Base-by-base conservation (phyloP, 257 asterid species). In the Plectranthus barbatus region DNA sequence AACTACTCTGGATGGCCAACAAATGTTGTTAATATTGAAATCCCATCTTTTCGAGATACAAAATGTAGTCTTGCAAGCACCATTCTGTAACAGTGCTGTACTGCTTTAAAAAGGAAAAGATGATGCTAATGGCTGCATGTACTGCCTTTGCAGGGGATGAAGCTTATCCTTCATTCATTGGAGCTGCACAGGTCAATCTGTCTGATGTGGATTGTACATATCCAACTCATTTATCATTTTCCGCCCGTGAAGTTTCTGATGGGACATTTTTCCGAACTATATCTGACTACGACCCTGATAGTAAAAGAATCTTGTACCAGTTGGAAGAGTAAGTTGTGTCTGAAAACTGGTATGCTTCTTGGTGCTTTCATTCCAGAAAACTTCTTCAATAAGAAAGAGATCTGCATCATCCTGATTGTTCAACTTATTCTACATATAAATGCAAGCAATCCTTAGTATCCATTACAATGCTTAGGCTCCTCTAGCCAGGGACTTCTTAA, bases 1-100 rank as follows among this genome's bases (percentile, higher is more conserved):
- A 83, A 90, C 76, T 87, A 83, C 72, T 93, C 99, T 60, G 99
- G 99, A 49, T 93, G 99, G 99, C 99, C 99, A 49, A 93, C 99
- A 15, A 93, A 93, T 70, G 76, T 89, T 68, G 69, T 90, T 69
- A 93, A 85, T 73, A 77, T 93, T 56, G 99, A 93, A 80, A 73
- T 90, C 71, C 99, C 97, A 75, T 74, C 88, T 54, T 56, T 48
- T 64, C 80, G 80, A 82, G 99, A 97, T 87, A 76, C 33, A 49
- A 48, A 53, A 37, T 72, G 34, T 50, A 62, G 68, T 59, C 66
- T 69, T 51, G 75, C 60, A 40, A 66, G 56, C 64, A 15, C 45
- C 41, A 40, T 58, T n/a, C 40, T 15, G 66, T 74, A 50, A 17
- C 49, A 37, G 21, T 47, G 56, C 31, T 70, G 36, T 36, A 50